phyloP scores from a whole-genome alignment of 1,284 basidiomycete species.

The Limonomyces culmigenus region DNA sequence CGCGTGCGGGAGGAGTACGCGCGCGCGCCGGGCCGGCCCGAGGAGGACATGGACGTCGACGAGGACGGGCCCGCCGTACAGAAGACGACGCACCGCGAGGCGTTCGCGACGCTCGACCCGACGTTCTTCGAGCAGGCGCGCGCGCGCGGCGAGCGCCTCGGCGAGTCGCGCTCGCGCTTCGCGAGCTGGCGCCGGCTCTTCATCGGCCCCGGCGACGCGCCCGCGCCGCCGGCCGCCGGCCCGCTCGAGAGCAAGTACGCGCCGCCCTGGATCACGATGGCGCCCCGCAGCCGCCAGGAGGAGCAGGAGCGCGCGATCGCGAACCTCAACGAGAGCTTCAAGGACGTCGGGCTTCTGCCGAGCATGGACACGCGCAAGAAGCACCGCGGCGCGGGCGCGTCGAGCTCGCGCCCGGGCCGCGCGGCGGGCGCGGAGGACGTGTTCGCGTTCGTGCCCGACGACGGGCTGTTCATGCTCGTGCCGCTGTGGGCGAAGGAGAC shows the following conservation, averaged over 20 bases:
- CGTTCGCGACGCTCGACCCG: slow-evolving; percentile 52
- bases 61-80: slow-evolving; percentile 18
- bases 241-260: slow-evolving; percentile 14
- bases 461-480: slow-evolving; percentile 64
- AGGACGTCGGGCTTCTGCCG: slow-evolving; percentile 61
- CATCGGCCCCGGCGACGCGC: slow-evolving; percentile 6
- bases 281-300: slow-evolving; percentile 44
- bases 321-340: slow-evolving; percentile 56
- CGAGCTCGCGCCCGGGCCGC: not conserved
- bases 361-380: slow-evolving; percentile 19
- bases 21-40: too few relatives aligned
- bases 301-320: slow-evolving; percentile 48
- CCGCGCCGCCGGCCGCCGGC: slow-evolving; percentile 8
- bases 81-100: slow-evolving; percentile 50
- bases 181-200: slow-evolving; percentile 9
- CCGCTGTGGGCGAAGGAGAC: slow-evolving; percentile 67
- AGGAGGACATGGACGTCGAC: slow-evolving; percentile 7
- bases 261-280: slow-evolving; percentile 55
- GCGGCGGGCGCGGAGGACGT: slow-evolving; percentile 17
- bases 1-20: too few relatives aligned
- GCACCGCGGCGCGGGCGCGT: slow-evolving; percentile 13
- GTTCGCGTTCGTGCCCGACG: slow-evolving; percentile 44
- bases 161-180: slow-evolving; percentile 8
- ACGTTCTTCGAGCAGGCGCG: slow-evolving; percentile 35
- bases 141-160: slow-evolving; percentile 10